Base-by-base conservation (phyloP, 768 basidiomycete species). In the Tylopilus vinaceipallidus region DNA sequence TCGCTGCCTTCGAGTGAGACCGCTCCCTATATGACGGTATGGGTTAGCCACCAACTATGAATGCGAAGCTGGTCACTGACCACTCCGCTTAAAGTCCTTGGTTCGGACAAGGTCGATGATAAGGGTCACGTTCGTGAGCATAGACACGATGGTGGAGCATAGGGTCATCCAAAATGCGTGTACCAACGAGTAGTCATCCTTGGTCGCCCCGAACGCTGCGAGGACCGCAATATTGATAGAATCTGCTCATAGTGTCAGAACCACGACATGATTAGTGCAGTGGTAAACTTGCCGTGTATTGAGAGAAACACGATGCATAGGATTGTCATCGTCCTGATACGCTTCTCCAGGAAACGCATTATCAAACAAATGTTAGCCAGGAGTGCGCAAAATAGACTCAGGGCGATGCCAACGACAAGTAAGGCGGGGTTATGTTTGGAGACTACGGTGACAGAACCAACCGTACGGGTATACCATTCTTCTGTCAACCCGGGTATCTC, bases 401-500 rank as follows among this genome's bases (percentile, higher is more conserved):
- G 59, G 0, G 70, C 79, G 40, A 90, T 70, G 1, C 78, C 86
- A n/a, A 77, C 60, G 36, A 82, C 73, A 2, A 94, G 71, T 3
- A 88, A 68, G 2, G 65, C 45, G 0, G 88, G 73, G 47, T 91
- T 91, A 12, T 64, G 62, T 42, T 68, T 73, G 6, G 64, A 72
- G 30, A 85, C 77, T 1, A 84, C 67, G 4, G 70, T 65, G 17
- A 71, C 62, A 24, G 36, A 19, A 13, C 48, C 52, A 26, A 73
- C 68, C 0, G 80, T 88, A 6, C 75, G 76, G 49, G 86, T 76
- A 54, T 83, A 88, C 88, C 87, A 88, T 45, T 78, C 75, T 50
- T 82, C 83, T 1, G 88, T 91, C 11, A 91, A 67, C 14, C 86
- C 85, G 1, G 91, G 91, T 24, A 93, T 88, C 58, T 87, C 86